These are phyloP conservation scores for Ammopiptanthus mongolicus DNA, from an alignment of 306 rosid genomes.

Conservation along the genomic window DNA sequence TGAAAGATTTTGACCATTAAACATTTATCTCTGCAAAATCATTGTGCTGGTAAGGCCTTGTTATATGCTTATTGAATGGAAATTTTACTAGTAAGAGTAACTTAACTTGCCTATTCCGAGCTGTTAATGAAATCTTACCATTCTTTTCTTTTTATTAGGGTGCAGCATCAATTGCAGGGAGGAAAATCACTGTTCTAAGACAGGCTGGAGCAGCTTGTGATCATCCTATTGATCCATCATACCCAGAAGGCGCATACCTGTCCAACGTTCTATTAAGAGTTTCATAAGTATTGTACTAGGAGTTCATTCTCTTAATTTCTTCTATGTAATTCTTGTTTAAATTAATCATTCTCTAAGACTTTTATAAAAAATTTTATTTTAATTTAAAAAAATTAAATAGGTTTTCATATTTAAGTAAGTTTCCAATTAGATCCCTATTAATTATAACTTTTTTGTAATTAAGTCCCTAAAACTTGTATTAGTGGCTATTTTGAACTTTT, in stretches of 20 bases:
- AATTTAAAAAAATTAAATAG: no score
- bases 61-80: background rate
- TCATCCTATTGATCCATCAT: conserved; percentile 78
- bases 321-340: background rate
- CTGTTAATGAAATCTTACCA: background rate
- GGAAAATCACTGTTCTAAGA: conserved; percentile 60
- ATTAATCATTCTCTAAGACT: no score
- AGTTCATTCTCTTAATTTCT: background rate
- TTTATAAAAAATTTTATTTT: no score
- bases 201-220: conserved; percentile 80
- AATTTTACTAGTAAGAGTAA: background rate
- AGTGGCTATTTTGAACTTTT: no score
- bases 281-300: conserved; percentile 22
- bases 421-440: no score
- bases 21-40: background rate
- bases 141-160: conserved; percentile 36
- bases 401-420: no score
- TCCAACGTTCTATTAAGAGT: conserved; percentile 69
- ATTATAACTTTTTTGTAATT: no score
- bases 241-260: conserved; percentile 84
- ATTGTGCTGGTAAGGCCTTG: background rate
- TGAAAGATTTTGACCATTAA: background rate
- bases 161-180: conserved; percentile 70
- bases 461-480: no score
- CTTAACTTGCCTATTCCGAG: background rate